These are phyloP conservation scores for Kalanchoe fedtschenkoi DNA, from an alignment of 164 flowering plant genomes.

Conservation along the genomic window DNA sequence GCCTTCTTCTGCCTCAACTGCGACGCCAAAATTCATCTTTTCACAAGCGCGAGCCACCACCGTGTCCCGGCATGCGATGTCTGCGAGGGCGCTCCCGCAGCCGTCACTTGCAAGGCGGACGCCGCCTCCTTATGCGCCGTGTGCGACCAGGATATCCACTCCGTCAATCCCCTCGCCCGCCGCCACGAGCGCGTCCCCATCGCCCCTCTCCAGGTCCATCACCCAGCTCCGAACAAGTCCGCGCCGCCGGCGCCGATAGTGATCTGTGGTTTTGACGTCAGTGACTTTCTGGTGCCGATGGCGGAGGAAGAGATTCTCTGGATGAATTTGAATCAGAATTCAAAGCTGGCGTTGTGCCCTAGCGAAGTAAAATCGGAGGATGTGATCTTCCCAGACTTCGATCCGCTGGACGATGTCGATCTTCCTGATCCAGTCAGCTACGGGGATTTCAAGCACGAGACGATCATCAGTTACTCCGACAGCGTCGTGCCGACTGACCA, in stretches of 20 bases:
- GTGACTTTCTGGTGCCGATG: conserved; percentile 30
- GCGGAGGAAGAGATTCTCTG: not conserved
- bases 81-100: conserved; percentile 72
- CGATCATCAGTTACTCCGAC: not conserved
- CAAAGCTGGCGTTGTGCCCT: not conserved
- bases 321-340: not conserved
- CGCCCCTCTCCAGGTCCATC: conserved; percentile 29
- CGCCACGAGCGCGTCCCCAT: conserved; percentile 77
- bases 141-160: conserved; percentile 75
- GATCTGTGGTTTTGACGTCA: conserved; percentile 28
- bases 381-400: not conserved
- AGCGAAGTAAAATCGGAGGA: not conserved
- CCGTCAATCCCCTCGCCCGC: conserved; percentile 75
- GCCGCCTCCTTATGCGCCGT: conserved; percentile 65
- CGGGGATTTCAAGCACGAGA: not conserved
- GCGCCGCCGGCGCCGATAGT: conserved; percentile 1
- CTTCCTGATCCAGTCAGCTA: not conserved
- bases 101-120: conserved; percentile 78
- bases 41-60: conserved; percentile 38
- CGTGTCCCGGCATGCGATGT: conserved; percentile 72
- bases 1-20: conserved; percentile 64
- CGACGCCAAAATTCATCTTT: conserved; percentile 45
- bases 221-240: conserved; percentile 13
- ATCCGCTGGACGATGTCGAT: not conserved
- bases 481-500: not conserved